Percentiles rank a stretch among this genome's conserved stretches.
These are phyloP conservation scores for Stropharia rugosoannulata DNA, from an alignment of 768 basidiomycete genomes.

Conservation along the genomic window DNA sequence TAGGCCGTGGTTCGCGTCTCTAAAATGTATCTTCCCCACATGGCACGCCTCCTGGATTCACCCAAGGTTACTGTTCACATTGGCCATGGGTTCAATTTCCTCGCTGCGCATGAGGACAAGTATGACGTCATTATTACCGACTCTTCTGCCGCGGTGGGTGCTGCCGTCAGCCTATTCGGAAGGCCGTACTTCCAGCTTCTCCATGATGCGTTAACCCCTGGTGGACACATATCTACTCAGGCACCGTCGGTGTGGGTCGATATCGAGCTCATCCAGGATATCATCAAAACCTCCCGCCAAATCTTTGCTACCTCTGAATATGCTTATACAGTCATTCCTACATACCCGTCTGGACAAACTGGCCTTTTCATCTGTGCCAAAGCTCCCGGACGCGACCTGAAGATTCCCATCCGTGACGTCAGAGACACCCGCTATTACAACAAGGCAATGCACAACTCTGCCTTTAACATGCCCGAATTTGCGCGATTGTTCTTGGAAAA, in stretches of 20 bases:
- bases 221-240: constrained; percentile 95
- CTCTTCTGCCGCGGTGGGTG: constrained; percentile 98
- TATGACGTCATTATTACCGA: constrained; percentile 99
- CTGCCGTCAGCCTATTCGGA: constrained; percentile 92
- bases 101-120: constrained; percentile 78
- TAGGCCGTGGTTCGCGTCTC: constrained; percentile 95
- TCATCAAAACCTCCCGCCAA: constrained; percentile 63
- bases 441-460: constrained; percentile 69
- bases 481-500: constrained; percentile 74
- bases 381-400: constrained; percentile 66
- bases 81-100: constrained; percentile 97
- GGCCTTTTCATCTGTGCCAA: constrained; percentile 92
- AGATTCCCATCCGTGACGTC: constrained; percentile 71
- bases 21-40: constrained; percentile 90
- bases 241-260: constrained; percentile 96
- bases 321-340: constrained; percentile 95
- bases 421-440: constrained; percentile 83
- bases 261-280: constrained; percentile 77
- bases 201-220: constrained; percentile 83
- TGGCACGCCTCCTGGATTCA: constrained; percentile 80
- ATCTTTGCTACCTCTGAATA: constrained; percentile 87
- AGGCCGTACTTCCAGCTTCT: constrained; percentile 96
- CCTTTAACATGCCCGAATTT: constrained; percentile 95
- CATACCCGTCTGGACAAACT: constrained; percentile 99
- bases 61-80: constrained; percentile 82